Evolutionary conservation across 192 early-diverging fungal species (phyloP).

Genomic region (Lunasporangiospora selenospora): DNA sequence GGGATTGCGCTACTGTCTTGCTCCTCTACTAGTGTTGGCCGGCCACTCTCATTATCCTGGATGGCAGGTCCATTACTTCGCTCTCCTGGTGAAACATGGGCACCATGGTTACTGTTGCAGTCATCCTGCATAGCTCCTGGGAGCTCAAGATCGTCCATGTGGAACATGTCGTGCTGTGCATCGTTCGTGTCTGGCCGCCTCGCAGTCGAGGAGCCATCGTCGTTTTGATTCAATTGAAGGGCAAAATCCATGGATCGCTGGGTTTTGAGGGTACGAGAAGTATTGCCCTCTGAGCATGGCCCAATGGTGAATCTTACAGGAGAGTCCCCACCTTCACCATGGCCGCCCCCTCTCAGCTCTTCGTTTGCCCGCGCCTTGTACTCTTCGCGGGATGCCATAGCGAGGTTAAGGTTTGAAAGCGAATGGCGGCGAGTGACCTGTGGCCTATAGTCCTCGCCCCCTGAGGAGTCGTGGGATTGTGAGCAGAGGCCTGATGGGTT

Average conservation of each 20-base stretch:
- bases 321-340: no score
- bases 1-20: neutral
- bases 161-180: conserved; percentile 26
- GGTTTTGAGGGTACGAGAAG: no score
- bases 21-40: conserved; percentile 4
- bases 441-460: conserved; percentile 11
- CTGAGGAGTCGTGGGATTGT: conserved; percentile 32
- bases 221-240: no score
- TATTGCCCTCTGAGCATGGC: no score
- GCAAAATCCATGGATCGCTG: no score
- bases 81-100: neutral
- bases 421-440: conserved; percentile 43
- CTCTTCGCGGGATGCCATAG: conserved; percentile 31
- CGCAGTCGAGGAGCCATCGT: no score
- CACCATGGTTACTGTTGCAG: no score
- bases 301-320: no score
- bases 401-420: conserved; percentile 40
- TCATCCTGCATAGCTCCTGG: conserved; percentile 16
- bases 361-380: conserved; percentile 31
- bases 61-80: conserved; percentile 5
- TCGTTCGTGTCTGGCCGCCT: conserved; percentile 11
- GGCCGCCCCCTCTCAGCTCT: no score
- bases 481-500: conserved; percentile 17
- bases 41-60: conserved; percentile 6
- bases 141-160: conserved; percentile 41